Evolutionary conservation across 352 stramenopile genomes (phyloP).

Genomic region (Phytopythium helicoides): DNA sequence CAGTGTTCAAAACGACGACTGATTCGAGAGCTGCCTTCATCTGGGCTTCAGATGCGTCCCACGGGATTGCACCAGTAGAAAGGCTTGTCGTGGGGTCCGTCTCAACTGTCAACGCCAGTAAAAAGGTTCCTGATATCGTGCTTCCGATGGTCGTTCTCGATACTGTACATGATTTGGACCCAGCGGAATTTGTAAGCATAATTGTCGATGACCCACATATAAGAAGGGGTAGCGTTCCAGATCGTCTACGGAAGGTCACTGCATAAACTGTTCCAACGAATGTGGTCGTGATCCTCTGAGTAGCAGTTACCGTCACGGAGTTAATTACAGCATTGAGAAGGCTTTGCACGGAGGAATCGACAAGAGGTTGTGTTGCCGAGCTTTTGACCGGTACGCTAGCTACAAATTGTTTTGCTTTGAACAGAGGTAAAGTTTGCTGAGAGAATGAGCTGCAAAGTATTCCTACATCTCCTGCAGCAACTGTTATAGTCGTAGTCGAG

Average conservation of each 20-base stretch:
- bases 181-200: constrained; percentile 21
- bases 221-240: constrained; percentile 56
- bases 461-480: constrained; percentile 45
- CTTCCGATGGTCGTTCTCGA: constrained; percentile 44
- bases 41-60: constrained; percentile 74
- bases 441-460: constrained; percentile 51
- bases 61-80: constrained; percentile 39
- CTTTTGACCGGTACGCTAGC: constrained; percentile 46
- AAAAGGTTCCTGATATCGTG: constrained; percentile 69
- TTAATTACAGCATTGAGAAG: constrained; percentile 52
- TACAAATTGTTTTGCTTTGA: constrained; percentile 47
- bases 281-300: constrained; percentile 24
- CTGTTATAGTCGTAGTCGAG: constrained; percentile 26
- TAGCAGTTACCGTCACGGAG: constrained; percentile 42
- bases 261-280: constrained; percentile 67
- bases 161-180: constrained; percentile 27
- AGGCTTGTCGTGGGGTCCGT: constrained; percentile 15
- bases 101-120: constrained; percentile 43
- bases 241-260: constrained; percentile 61
- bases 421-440: constrained; percentile 36
- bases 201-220: constrained; percentile 34
- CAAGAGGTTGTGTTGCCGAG: constrained; percentile 26
- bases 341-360: constrained; percentile 33
- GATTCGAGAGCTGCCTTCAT: constrained; percentile 57
- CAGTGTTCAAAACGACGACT: constrained; percentile 19